Evolutionary conservation across 768 basidiomycete species (phyloP).

Genomic region (Phanerochaete sordida): DNA sequence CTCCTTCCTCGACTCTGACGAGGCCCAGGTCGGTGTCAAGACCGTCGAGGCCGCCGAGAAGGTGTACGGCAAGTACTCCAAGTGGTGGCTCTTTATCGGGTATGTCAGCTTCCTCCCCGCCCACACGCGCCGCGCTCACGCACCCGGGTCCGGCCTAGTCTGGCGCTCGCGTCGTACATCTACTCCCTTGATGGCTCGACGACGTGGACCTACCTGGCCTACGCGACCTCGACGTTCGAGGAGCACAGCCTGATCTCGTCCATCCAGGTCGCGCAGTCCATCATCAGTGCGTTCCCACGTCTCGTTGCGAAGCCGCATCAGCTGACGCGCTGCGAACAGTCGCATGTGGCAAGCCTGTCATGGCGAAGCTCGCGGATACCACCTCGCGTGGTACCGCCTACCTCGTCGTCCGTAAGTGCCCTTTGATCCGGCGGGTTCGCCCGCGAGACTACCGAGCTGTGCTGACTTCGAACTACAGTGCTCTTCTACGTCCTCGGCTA

Average conservation of each 20-base stretch:
- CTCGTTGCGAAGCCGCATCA: background rate
- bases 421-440: background rate
- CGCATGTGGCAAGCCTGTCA: slow-evolving; percentile 38
- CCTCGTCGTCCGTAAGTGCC: slow-evolving; percentile 43
- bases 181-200: slow-evolving; percentile 74
- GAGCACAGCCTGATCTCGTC: slow-evolving; percentile 23
- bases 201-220: slow-evolving; percentile 52
- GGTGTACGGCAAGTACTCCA: slow-evolving; percentile 18
- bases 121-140: background rate
- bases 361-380: slow-evolving; percentile 53
- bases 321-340: slow-evolving; percentile 6
- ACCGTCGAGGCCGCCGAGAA: slow-evolving; percentile 22
- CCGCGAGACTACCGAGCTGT: slow-evolving; percentile 20
- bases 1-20: background rate
- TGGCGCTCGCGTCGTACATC: slow-evolving; percentile 70
- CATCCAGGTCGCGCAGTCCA: slow-evolving; percentile 26
- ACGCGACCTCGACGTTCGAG: slow-evolving; percentile 23
- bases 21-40: slow-evolving; percentile 20
- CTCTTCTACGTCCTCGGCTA: slow-evolving; percentile 40
- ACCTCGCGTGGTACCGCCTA: slow-evolving; percentile 46
- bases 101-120: slow-evolving; percentile 2
- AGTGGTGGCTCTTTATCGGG: slow-evolving; percentile 24
- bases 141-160: slow-evolving; percentile 1
- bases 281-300: slow-evolving; percentile 34
- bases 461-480: slow-evolving; percentile 22